Evolutionary conservation across 495 filamentous ascomycete species (phyloP), one percentile per base, ranked within the genome.

Genomic region (Hyaloscypha bicolor): DNA sequence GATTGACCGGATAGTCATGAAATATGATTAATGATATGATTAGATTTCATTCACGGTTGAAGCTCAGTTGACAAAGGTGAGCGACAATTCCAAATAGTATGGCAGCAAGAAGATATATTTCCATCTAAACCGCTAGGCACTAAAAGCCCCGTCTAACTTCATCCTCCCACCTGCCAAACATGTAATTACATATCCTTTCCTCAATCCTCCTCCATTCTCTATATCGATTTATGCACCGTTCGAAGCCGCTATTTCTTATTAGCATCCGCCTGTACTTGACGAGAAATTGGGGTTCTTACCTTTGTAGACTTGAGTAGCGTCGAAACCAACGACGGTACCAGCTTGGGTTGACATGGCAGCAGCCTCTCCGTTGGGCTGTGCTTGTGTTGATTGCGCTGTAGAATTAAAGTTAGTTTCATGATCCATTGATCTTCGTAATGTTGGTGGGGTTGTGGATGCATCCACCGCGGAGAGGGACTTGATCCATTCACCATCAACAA

Each of bases 261-360:
- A 53, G 21, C 12, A 33, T 6, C 11, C 32, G 57, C n/a, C 25
- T 33, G 1, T 32, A 35, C 3, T 2, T 19, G 32, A 6, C 29
- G 12, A 25, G 56, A 8, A 48, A 25, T 6, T 25, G 39, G 42
- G 4, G 29, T 12, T 48, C 45, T 22, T 69, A 73, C 71, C 63
- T 56, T 60, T 65, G 55, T 74, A 70, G 3, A 74, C 72, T 14
- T 45, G 19, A 11, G 74, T 67, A 29, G 73, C 48, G 57, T 73
- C 66, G 64, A 78, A 78, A 37, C 69, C 66, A 55, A 78, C 66
- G 55, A 77, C 73, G 5, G 74, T 69, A 51, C 74, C 76, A 42
- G 66, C 61, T 30, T 67, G 66, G 53, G 72, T 64, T 12, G 67
- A 71, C 66, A 76, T 73, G 55, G 66, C 63, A 31, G 71, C 37